These are phyloP conservation scores for Pythium phragmiticola DNA, from an alignment of 352 stramenopile genomes.

Conservation along the genomic window DNA sequence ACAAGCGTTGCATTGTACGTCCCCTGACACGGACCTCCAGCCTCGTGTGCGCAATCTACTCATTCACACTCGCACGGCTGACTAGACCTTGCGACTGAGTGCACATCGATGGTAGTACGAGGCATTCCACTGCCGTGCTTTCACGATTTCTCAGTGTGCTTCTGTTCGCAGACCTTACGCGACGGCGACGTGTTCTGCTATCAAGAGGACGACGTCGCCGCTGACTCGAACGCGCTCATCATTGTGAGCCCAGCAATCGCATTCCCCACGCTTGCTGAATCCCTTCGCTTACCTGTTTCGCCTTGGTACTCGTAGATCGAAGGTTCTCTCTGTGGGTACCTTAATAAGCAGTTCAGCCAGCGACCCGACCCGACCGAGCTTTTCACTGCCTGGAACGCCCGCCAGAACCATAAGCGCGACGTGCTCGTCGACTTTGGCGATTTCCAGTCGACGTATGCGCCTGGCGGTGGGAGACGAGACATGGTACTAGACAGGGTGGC, in stretches of 20 bases:
- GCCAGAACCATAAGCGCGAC: conserved; percentile 39
- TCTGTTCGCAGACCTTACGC: conserved; percentile 37
- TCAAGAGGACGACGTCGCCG: conserved; percentile 47
- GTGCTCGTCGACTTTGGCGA: conserved; percentile 69
- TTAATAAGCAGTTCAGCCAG: conserved; percentile 61
- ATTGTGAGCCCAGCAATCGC: conserved; percentile 31
- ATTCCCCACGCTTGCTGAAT: background rate
- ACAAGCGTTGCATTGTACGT: conserved; percentile 56
- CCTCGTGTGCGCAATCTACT: background rate
- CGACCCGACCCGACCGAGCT: conserved; percentile 33
- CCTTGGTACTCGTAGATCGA: conserved; percentile 37
- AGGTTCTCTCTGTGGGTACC: conserved; percentile 67
- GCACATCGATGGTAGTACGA: conserved; percentile 39
- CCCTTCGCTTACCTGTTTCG: background rate
- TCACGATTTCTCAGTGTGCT: background rate
- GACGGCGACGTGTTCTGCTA: conserved; percentile 74
- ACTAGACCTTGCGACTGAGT: conserved; percentile 61
- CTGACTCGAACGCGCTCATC: conserved; percentile 40
- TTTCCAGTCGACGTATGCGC: conserved; percentile 53
- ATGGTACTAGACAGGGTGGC: no score
- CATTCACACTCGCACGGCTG: background rate
- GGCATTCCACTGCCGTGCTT: background rate
- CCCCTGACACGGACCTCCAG: background rate
- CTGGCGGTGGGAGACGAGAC: conserved; percentile 31
- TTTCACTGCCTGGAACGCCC: conserved; percentile 52